Evolutionary conservation across 2,329 filamentous ascomycete genomes (phyloP).

Genomic region (Pestalotiopsis sp.): DNA sequence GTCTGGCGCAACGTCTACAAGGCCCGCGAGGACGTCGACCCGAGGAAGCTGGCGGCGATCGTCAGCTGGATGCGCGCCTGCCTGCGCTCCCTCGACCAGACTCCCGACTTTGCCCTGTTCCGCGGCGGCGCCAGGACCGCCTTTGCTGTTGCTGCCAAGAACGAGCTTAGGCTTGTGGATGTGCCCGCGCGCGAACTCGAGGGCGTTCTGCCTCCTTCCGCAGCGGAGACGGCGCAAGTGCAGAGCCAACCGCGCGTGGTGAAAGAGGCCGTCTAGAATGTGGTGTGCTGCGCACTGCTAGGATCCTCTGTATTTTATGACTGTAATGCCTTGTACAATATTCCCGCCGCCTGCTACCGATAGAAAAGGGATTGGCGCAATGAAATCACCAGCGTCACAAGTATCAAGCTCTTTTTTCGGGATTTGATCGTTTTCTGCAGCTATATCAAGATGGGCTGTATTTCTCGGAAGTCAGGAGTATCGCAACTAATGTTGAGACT

Average conservation of each 20-base stretch:
- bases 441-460: neutral
- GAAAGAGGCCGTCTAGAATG: neutral
- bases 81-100: slow-evolving; percentile 50
- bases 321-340: slow-evolving; percentile 5
- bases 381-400: neutral
- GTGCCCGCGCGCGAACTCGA: slow-evolving; percentile 42
- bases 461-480: neutral
- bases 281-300: neutral
- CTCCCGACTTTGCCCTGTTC: slow-evolving; percentile 46
- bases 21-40: slow-evolving; percentile 56
- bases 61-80: slow-evolving; percentile 59
- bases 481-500: neutral
- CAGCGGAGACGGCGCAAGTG: neutral
- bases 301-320: neutral
- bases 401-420: neutral
- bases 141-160: slow-evolving; percentile 46
- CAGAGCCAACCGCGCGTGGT: neutral
- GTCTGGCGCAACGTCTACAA: slow-evolving; percentile 95
- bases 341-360: neutral
- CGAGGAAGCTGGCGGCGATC: slow-evolving; percentile 53
- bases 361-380: neutral
- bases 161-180: slow-evolving; percentile 42
- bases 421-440: neutral
- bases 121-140: slow-evolving; percentile 30
- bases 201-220: slow-evolving; percentile 28